Base-by-base conservation (phyloP, 208 protist species). In the Trypanosoma vivax region DNA sequence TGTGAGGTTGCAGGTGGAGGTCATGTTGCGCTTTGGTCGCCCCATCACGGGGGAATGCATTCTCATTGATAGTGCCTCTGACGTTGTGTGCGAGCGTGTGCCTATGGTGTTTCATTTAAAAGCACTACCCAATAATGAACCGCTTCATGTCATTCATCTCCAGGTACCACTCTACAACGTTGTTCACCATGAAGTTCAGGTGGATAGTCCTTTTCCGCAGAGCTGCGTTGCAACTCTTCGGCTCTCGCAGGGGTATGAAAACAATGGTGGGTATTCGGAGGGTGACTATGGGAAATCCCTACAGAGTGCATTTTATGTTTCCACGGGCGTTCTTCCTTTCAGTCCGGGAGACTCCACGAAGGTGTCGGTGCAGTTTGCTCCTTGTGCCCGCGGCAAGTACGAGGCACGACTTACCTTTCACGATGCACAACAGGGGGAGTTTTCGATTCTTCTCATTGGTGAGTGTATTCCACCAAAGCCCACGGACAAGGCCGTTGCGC, bases 401-500 rank as follows among this genome's bases (percentile, higher is more conserved):
- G 45, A 54, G 37, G 70, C 83, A 40, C 50, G 58, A 24, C 56
- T 96, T 16, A 81, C 85, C 24, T 93, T 97, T 65, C 64, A 73
- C 23, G 93, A 96, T 61, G 84, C 88, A 45, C 46, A 50, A 3
- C 79, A 91, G 40, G 93, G 93, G 25, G 93, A 97, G 72, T 94
- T 96, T 57, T 84, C 87, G 25, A 89, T 86, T 60, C 43, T 78
- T 38, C 43, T 97, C 18, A 55, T 76, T 34, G 89, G 73, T 24
- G 84, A 55, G 13, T 88, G 73, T 45, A 54, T 45, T 19, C 51
- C 67, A 46, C 86, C 88, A 24, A 73, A 75, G 35, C 63, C 82
- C 6, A 46, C 50, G 6, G 79, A 92, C 14, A 56, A 55, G 14
- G 35, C 50, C 25, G 19, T 74, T 50, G 60, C 92, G 40, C 79